phyloP scores from a whole-genome alignment of 768 basidiomycete species.

The Xanthoconium stramineum region DNA sequence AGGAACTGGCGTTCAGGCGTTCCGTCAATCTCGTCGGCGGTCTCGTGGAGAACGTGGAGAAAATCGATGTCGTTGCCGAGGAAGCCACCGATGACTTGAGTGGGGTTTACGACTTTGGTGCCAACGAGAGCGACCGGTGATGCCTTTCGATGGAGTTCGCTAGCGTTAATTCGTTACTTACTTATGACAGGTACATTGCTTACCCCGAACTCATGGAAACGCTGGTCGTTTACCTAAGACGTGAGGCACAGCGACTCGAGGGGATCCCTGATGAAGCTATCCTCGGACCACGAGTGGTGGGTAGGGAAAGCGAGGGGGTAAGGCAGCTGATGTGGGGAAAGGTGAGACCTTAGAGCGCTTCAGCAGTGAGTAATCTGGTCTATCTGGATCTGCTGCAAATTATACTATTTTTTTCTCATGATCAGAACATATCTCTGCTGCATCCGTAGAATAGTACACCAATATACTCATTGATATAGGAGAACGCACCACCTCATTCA shows the following conservation, averaged over 20 bases:
- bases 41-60: constrained; percentile 55
- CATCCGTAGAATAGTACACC: not conserved
- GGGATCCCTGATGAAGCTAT: constrained; percentile 40
- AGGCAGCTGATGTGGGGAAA: constrained; percentile 30
- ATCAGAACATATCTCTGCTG: constrained; percentile 1
- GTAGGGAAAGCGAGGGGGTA: constrained; percentile 32
- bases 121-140: constrained; percentile 42
- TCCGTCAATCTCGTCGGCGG: constrained; percentile 72
- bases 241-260: constrained; percentile 72
- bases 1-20: constrained; percentile 44
- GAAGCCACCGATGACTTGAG: constrained; percentile 62
- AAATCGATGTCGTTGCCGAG: constrained; percentile 56
- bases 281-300: constrained; percentile 32
- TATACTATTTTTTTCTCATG: not conserved
- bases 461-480: constrained; percentile 1
- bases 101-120: constrained; percentile 68
- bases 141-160: not conserved
- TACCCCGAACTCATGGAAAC: constrained; percentile 75
- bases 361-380: not conserved
- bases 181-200: constrained; percentile 57
- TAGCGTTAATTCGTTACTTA: not conserved
- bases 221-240: constrained; percentile 65
- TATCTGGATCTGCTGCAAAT: not conserved
- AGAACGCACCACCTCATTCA: not conserved
- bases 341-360: constrained; percentile 14